Base-by-base conservation (phyloP, 345 rosid species). In the Brassica rapa region DNA sequence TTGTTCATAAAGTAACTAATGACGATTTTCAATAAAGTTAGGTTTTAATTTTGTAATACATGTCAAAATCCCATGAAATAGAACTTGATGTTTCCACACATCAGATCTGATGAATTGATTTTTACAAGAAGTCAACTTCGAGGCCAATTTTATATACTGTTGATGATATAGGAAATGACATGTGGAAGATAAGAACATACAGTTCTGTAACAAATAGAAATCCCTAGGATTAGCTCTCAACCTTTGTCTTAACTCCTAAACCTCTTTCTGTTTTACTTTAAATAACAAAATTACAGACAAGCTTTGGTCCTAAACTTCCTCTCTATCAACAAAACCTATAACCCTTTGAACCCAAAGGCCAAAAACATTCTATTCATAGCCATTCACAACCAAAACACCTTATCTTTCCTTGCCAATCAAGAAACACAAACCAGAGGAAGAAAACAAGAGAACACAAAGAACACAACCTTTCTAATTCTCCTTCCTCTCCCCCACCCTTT, bases 341-440 rank as follows among this genome's bases (percentile, higher is more conserved):
- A 80, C 15, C 75, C 53, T 70, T 63, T 55, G 73, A 51, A 80
- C 69, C 74, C 15, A 73, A 72, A 16, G 71, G 70, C 79, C 56
- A 49, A 49, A 62, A 27, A 80, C 64, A 70, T 70, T 74, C 79
- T 80, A 80, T 80, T 80, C 76, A 80, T 80, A 80, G 83, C 49
- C 79, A 74, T 74, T 79, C 21, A 35, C 82, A 80, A 74, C 78
- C 35, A 62, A 74, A 79, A 37, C 75, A 62, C 71, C 79, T 74
- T 62, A 62, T 6, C 3, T 32, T 67, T 80, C 24, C 79, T 80
- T 80, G 75, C 83, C 55, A 63, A 80, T 69, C 79, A 80, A 80
- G 83, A 80, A 80, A 80, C 71, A 74, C 70, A 80, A 74, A 74
- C 74, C 73, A 80, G 67, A 80, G 67, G 72, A 80, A 51, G 67